These are phyloP conservation scores for Fraxinus baroniana DNA, from an alignment of 305 asterid species.

Conservation along the genomic window DNA sequence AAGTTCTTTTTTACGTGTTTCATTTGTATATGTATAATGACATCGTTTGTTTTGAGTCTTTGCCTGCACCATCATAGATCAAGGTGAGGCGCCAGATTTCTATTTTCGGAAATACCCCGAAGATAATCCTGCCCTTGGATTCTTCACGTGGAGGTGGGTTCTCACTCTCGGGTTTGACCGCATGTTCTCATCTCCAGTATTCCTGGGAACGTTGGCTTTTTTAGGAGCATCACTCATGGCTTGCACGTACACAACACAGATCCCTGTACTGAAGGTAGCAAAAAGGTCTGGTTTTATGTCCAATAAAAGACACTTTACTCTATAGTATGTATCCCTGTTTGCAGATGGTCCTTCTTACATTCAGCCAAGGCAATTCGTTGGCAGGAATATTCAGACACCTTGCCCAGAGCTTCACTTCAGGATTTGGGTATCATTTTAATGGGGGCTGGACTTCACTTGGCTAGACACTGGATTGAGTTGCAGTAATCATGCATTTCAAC, in stretches of 20 bases:
- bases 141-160: constrained; percentile 83
- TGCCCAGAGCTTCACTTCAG: constrained; percentile 65
- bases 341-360: constrained; percentile 71
- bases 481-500: neutral
- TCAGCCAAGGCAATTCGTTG: constrained; percentile 54
- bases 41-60: constrained; percentile 4
- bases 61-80: constrained; percentile 64
- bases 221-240: constrained; percentile 85
- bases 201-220: constrained; percentile 59
- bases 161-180: constrained; percentile 71
- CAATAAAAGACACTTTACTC: neutral
- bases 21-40: neutral
- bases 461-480: neutral
- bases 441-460: constrained; percentile 47
- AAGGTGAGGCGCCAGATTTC: constrained; percentile 74
- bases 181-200: constrained; percentile 79
- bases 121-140: constrained; percentile 61
- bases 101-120: constrained; percentile 67
- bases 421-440: constrained; percentile 69
- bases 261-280: constrained; percentile 79
- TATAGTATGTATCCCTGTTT: constrained; percentile 20
- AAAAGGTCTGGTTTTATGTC: constrained; percentile 53
- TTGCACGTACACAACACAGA: constrained; percentile 75
- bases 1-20: neutral
- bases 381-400: constrained; percentile 64